phyloP scores from a whole-genome alignment of 192 early-diverging fungal species.

The Rhizophagus sp. region DNA sequence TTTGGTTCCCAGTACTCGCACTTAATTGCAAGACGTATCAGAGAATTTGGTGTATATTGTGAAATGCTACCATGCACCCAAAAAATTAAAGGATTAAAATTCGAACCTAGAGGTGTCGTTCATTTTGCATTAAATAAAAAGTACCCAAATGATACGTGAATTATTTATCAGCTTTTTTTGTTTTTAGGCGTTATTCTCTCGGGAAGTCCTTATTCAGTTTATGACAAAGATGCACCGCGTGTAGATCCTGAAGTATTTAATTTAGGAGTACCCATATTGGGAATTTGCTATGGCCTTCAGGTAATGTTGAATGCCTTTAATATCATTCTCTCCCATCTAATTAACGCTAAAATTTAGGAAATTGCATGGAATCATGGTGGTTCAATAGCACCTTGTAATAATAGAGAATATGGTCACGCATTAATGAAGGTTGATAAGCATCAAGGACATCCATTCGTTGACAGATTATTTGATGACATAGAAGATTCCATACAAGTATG shows the following conservation, averaged over 20 bases:
- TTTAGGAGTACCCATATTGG: conserved; percentile 88
- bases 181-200: conserved; percentile 85
- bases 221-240: conserved; percentile 91
- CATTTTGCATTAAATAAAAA: background rate
- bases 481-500: conserved; percentile 57
- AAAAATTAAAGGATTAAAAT: conserved; percentile 89
- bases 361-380: conserved; percentile 89
- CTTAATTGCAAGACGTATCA: conserved; percentile 92
- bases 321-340: background rate
- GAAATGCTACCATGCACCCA: conserved; percentile 97
- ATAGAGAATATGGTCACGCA: conserved; percentile 96
- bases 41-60: conserved; percentile 98
- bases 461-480: conserved; percentile 73
- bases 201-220: conserved; percentile 96
- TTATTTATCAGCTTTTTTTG: background rate
- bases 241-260: conserved; percentile 90
- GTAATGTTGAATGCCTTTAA: conserved; percentile 29
- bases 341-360: conserved; percentile 56
- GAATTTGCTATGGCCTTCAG: conserved; percentile 99
- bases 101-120: conserved; percentile 85
- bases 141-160: background rate
- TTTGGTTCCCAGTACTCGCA: conserved; percentile 99
- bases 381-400: conserved; percentile 81
- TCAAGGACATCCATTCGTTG: conserved; percentile 59
- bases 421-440: conserved; percentile 67